Evolutionary conservation across 2,329 filamentous ascomycete species (phyloP).

Genomic region (Xylaria sp.): DNA sequence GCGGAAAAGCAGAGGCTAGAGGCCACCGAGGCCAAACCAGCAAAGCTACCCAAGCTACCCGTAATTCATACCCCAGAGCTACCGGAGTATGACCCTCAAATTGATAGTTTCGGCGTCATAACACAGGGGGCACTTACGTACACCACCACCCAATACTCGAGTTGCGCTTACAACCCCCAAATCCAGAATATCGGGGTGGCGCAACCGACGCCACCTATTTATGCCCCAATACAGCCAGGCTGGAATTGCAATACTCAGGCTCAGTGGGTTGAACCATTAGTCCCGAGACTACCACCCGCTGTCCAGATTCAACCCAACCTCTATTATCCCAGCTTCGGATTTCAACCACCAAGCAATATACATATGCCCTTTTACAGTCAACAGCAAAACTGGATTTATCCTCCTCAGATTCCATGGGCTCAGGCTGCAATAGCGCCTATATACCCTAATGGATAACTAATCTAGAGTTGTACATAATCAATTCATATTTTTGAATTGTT

Average conservation of each 20-base stretch:
- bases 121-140: background rate
- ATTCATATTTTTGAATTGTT: too few species aligned
- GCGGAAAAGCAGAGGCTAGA: background rate
- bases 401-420: background rate
- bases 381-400: background rate
- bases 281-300: too few species aligned
- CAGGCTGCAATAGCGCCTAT: too few species aligned
- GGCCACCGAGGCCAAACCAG: background rate
- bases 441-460: too few species aligned
- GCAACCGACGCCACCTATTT: background rate
- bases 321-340: too few species aligned
- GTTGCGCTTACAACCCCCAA: background rate
- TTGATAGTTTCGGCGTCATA: background rate
- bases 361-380: too few species aligned
- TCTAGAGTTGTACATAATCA: too few species aligned
- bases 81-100: background rate
- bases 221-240: background rate
- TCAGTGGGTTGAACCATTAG: too few species aligned
- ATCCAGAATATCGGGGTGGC: background rate
- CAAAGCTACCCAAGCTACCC: background rate
- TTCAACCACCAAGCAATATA: too few species aligned
- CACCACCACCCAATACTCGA: background rate
- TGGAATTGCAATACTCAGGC: background rate
- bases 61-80: too few species aligned
- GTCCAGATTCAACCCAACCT: too few species aligned